These are phyloP conservation scores for Camelina sativa DNA, from an alignment of 345 rosid genomes.

Conservation along the genomic window DNA sequence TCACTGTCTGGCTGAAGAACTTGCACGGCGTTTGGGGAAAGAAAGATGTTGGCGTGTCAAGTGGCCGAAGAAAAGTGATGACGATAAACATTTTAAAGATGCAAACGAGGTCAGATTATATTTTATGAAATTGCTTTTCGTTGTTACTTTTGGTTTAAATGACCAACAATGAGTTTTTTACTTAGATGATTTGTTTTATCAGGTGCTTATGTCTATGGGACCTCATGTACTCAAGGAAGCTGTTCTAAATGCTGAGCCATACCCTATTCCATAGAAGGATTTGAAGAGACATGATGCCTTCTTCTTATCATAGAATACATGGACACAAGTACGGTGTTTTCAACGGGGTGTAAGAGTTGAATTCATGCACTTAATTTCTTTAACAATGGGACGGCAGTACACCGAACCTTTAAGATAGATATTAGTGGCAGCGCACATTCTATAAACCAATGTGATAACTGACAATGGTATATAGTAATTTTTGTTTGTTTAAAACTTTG, in stretches of 20 bases:
- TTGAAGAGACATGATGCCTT: no score
- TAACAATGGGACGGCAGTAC: no score
- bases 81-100: slow-evolving; percentile 63
- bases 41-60: slow-evolving; percentile 99
- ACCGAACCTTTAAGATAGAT: no score
- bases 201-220: slow-evolving; percentile 90
- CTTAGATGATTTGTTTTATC: slow-evolving; percentile 7
- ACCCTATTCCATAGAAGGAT: slow-evolving; percentile 69
- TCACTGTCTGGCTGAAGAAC: slow-evolving; percentile 95
- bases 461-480: no score
- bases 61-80: slow-evolving; percentile 86
- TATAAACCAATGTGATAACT: no score
- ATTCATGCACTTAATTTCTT: no score
- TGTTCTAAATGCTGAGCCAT: slow-evolving; percentile 78
- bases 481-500: no score
- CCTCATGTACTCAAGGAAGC: slow-evolving; percentile 67
- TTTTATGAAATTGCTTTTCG: slow-evolving; percentile 3
- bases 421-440: no score
- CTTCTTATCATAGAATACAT: no score
- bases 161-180: slow-evolving; percentile 13
- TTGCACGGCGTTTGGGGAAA: slow-evolving; percentile 94
- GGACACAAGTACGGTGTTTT: no score
- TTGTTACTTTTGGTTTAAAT: slow-evolving; percentile 14
- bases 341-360: no score
- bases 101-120: slow-evolving; percentile 81